Conservation (phyloP, 257 asterid genomes). For the Solanum medicagineum region DNA sequence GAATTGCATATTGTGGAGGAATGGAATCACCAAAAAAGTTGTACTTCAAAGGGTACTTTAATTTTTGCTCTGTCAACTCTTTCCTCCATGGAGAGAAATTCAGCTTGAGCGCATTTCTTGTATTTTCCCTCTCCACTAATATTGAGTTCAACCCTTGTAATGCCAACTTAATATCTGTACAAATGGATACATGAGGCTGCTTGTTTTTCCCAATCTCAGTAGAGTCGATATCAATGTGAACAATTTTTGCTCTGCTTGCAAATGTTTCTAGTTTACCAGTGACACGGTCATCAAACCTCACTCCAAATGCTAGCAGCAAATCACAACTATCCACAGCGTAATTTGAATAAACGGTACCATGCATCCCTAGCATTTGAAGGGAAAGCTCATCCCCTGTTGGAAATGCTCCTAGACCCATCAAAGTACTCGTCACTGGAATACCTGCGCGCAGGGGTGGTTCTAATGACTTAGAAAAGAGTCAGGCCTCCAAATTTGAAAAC, state of each 20-base stretch:
- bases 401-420: slow-evolving; percentile 70
- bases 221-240: slow-evolving; percentile 76
- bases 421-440: slow-evolving; percentile 64
- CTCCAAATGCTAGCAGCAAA: slow-evolving; percentile 75
- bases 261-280: slow-evolving; percentile 76
- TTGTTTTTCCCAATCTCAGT: slow-evolving; percentile 82
- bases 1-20: slow-evolving; percentile 75
- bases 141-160: slow-evolving; percentile 43
- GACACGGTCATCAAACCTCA: slow-evolving; percentile 77
- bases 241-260: slow-evolving; percentile 79
- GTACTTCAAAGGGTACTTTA: slow-evolving; percentile 34
- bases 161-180: slow-evolving; percentile 56
- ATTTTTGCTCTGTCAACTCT: slow-evolving; percentile 53
- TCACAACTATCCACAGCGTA: slow-evolving; percentile 71
- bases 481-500: neutral
- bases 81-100: slow-evolving; percentile 58
- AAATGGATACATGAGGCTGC: slow-evolving; percentile 63
- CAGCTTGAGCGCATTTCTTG: slow-evolving; percentile 1
- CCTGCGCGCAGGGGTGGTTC: neutral
- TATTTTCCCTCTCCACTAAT: slow-evolving; percentile 15
- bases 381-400: slow-evolving; percentile 55
- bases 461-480: neutral
- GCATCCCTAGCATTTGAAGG: slow-evolving; percentile 86
- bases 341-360: slow-evolving; percentile 75
- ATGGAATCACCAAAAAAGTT: slow-evolving; percentile 55